Conservation (phyloP, 805 yeast genomes). For the Tetrapisispora arboricola region DNA sequence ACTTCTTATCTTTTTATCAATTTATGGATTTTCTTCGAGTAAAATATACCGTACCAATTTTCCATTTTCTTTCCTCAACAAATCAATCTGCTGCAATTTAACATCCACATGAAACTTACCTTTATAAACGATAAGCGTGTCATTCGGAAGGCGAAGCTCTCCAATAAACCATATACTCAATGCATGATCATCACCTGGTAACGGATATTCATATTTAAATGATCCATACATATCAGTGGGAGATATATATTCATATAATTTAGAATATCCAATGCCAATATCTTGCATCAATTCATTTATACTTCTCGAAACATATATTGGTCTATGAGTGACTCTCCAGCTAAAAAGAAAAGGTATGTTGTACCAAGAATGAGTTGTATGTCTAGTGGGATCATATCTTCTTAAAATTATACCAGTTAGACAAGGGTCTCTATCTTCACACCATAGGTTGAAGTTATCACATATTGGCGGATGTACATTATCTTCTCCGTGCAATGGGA, state of each 20-base stretch:
- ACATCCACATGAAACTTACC: conserved; percentile 27
- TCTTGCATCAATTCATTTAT: conserved; percentile 10
- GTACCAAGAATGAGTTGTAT: conserved; percentile 16
- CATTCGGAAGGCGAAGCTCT: conserved; percentile 17
- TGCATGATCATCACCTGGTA: conserved; percentile 16
- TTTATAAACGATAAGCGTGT: conserved; percentile 19
- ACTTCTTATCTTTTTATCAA: too few relatives aligned
- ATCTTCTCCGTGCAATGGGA: conserved; percentile 18
- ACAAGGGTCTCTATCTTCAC: conserved; percentile 25
- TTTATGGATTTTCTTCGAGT: conserved; percentile 17
- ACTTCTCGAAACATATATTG: conserved; percentile 12
- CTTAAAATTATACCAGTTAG: conserved; percentile 19
- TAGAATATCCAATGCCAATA: conserved; percentile 18
- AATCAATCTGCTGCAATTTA: conserved; percentile 22
- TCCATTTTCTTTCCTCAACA: conserved; percentile 20
- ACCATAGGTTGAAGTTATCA: conserved; percentile 22
- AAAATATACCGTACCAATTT: conserved; percentile 21
- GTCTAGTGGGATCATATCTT: conserved; percentile 8
- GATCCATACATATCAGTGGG: conserved; percentile 20
- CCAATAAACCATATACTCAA: conserved; percentile 26
- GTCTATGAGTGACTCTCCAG: conserved; percentile 21
- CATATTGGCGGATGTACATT: conserved; percentile 13
- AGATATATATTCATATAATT: conserved; percentile 17
- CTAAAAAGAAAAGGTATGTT: conserved; percentile 16
- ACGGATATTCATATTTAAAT: conserved; percentile 23